Evolutionary conservation across 345 rosid genomes (phyloP), one percentile per base, ranked within the genome.

Genomic region (Trapa incisa): DNA sequence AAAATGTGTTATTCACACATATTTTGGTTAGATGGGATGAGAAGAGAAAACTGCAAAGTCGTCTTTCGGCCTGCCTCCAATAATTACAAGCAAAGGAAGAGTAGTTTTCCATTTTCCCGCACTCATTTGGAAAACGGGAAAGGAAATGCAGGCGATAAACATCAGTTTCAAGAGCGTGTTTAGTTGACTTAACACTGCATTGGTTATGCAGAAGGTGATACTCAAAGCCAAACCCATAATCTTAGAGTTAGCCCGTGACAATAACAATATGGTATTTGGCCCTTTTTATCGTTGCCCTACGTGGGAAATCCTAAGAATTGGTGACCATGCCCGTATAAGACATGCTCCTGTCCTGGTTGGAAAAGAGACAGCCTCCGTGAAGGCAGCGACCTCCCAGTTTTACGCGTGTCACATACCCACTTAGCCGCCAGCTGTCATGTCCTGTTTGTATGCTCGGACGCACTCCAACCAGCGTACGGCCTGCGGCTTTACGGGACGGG

Each of bases 341-440:
- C 29, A 22, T 22, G 29, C 29, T 22, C 29, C 29, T 22, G 29
- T 22, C 29, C 29, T 22, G 29, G 29, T 22, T 22, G 29, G 29
- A 22, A 22, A 22, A 22, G 29, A 22, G 29, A 22, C 29, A 22
- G 64, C 64, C 29, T 56, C 74, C 82, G 85, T 72, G 87, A 80
- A 83, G 86, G 82, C 82, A 84, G 76, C 62, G 69, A 86, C 84
- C 75, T 76, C 81, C 78, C 72, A 22, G 71, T 72, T 65, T 75
- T 6, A 79, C 92, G 84, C 87, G 91, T 86, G 96, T 66, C 72
- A 41, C 11, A 62, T 3, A 36, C 8, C 66, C 67, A 68, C 37
- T 57, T 39, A 71, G 77, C 47, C 41, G 67, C 73, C 77, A 79
- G 74, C 79, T 73, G 75, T 72, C 75, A 64, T 5, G 61, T 37